These are phyloP conservation scores for Yamadazyma blattariae DNA, from an alignment of 1,139 yeast species.

Conservation along the genomic window DNA sequence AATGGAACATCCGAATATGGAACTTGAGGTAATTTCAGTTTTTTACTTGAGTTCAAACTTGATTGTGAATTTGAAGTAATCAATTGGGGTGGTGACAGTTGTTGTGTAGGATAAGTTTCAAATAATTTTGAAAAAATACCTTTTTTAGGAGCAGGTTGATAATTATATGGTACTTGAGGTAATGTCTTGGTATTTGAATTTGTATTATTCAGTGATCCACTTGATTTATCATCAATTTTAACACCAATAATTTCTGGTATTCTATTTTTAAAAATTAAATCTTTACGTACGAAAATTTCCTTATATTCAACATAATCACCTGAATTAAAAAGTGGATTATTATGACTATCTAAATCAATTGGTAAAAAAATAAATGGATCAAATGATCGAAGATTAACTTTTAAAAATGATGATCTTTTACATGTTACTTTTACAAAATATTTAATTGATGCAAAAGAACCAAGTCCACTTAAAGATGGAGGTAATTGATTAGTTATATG, in stretches of 20 bases:
- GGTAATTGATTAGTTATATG: conserved; percentile 51
- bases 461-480: conserved; percentile 50
- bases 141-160: conserved; percentile 8
- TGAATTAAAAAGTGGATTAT: conserved; percentile 15
- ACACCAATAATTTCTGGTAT: conserved; percentile 47
- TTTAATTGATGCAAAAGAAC: conserved; percentile 44
- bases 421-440: conserved; percentile 62
- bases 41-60: background rate
- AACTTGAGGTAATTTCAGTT: conserved; percentile 21
- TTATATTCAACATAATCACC: conserved; percentile 28
- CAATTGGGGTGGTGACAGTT: conserved; percentile 3
- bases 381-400: conserved; percentile 44
- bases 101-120: conserved; percentile 10
- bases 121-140: conserved; percentile 23
- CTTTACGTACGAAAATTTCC: conserved; percentile 42
- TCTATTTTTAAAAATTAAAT: conserved; percentile 34
- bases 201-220: too few species aligned
- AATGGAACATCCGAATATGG: conserved; percentile 39
- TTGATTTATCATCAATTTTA: conserved; percentile 17
- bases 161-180: conserved; percentile 18
- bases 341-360: conserved; percentile 36
- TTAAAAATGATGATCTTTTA: conserved; percentile 51
- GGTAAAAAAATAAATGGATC: conserved; percentile 57
- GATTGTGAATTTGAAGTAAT: background rate
- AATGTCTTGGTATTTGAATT: conserved; percentile 5